Base-by-base conservation (phyloP, 2,329 filamentous ascomycete species). In the Chlorencoelia australis region DNA sequence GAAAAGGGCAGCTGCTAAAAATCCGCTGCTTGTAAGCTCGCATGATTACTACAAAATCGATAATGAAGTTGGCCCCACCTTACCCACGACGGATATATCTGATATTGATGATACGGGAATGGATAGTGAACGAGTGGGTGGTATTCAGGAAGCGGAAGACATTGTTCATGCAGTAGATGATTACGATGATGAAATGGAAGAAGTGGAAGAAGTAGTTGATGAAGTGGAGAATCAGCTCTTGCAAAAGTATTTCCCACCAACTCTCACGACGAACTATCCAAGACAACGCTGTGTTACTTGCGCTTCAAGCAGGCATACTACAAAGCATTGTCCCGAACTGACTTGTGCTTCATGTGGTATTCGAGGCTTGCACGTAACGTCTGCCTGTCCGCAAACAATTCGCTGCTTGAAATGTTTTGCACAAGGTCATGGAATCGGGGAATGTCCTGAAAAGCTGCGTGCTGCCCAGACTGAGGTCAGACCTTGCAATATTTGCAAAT, bases 341-440 rank as follows among this genome's bases (percentile, higher is more conserved):
- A 52, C 42, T 3, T 79, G 75, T 51, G 61, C 56, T 5, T 66
- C 66, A 37, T 79, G 70, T 50, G 54, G 57, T 16, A 59, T 56
- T 35, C 41, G 47, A 9, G 57, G 57, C 2, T 27, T 40, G 7
- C 73, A 80, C 52, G 63, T 63, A 35, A 58, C 62, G 4, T 64
- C 65, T 44, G 59, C 56, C 36, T 80, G 75, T 45, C 69, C 72
- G 8, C 59, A 57, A 4, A 63, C 61, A 21, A 55, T 56, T 21
- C 65, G 71, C 42, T 79, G 75, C 52, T 52, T 48, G 32, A 75
- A 73, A 51, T 85, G 81, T 56, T 68, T 65, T 31, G 71, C 79
- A 54, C 61, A 70, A 28, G 80, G 79, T 7, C 81, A 86, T 49
- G 47, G 50, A 33, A 56, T 59, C 13, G 47, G 56, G 1, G 47